Conservation (phyloP, 345 rosid genomes). For the Noccaea bulbosa region DNA sequence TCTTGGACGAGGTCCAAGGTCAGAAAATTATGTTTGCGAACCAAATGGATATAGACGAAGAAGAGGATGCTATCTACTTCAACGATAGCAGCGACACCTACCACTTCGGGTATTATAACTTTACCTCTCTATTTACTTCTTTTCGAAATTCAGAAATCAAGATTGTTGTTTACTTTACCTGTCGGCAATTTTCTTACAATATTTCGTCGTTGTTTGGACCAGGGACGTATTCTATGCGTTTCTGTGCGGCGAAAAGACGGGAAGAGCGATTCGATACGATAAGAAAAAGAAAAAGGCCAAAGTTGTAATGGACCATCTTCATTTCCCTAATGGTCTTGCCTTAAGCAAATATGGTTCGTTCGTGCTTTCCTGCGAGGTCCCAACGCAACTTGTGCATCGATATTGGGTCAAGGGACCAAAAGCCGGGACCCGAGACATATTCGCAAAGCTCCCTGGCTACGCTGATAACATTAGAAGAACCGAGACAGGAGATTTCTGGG, state of each 20-base stretch:
- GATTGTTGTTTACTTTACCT: background rate
- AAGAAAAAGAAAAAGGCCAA: constrained; percentile 55
- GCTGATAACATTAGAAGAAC: constrained; percentile 67
- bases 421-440: constrained; percentile 47
- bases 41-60: constrained; percentile 70
- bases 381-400: constrained; percentile 48
- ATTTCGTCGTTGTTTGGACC: constrained; percentile 7
- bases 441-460: constrained; percentile 58
- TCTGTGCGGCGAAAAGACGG: constrained; percentile 59
- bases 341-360: constrained; percentile 65
- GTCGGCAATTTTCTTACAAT: background rate
- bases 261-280: constrained; percentile 65
- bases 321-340: constrained; percentile 77
- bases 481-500: constrained; percentile 64
- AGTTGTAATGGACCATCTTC: constrained; percentile 51
- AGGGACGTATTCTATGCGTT: constrained; percentile 48
- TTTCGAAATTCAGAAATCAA: background rate
- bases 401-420: constrained; percentile 52
- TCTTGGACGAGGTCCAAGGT: constrained; percentile 58
- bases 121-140: constrained; percentile 4
- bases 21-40: constrained; percentile 62
- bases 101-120: constrained; percentile 57
- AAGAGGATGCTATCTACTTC: constrained; percentile 64
- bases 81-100: constrained; percentile 63
- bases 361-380: constrained; percentile 56